These are phyloP conservation scores for Ordospora pajunii DNA, from an alignment of 371 early-diverging fungal species.

Conservation along the genomic window DNA sequence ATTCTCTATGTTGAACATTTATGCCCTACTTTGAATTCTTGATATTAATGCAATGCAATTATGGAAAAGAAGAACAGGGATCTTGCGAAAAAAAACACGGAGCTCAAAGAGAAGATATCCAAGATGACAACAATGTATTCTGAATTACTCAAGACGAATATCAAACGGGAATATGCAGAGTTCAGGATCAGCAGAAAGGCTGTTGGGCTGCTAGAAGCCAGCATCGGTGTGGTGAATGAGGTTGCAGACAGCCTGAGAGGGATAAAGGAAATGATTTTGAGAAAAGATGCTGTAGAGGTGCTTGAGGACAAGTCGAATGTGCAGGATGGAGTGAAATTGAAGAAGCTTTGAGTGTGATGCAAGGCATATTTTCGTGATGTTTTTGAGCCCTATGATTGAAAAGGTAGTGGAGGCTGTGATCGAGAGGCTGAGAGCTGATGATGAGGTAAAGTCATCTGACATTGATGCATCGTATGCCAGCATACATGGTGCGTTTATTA, in stretches of 20 bases:
- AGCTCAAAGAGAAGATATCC: slow-evolving; percentile 29
- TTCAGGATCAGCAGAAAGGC: background rate
- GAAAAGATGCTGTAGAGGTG: background rate
- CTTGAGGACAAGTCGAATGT: background rate
- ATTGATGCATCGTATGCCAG: slow-evolving; percentile 1
- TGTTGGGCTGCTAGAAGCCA: background rate
- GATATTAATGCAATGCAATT: background rate
- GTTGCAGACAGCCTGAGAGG: background rate
- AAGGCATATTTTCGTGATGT: background rate
- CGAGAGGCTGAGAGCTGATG: background rate
- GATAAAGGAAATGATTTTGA: background rate
- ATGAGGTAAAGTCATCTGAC: slow-evolving; percentile 13
- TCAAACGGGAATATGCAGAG: slow-evolving; percentile 11
- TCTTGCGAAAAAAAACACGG: slow-evolving; percentile 36
- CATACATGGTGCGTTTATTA: slow-evolving; percentile 45
- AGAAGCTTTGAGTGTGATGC: background rate
- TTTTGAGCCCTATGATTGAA: background rate
- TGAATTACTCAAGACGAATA: slow-evolving; percentile 22
- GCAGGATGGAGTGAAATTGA: background rate
- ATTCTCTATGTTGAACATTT: background rate
- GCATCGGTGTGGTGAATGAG: background rate
- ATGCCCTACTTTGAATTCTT: background rate
- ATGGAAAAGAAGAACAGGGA: slow-evolving; percentile 41
- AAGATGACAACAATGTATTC: background rate
- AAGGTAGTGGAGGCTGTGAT: background rate